Conservation (phyloP, 2,329 filamentous ascomycete species). For the Aspergillus persii region DNA sequence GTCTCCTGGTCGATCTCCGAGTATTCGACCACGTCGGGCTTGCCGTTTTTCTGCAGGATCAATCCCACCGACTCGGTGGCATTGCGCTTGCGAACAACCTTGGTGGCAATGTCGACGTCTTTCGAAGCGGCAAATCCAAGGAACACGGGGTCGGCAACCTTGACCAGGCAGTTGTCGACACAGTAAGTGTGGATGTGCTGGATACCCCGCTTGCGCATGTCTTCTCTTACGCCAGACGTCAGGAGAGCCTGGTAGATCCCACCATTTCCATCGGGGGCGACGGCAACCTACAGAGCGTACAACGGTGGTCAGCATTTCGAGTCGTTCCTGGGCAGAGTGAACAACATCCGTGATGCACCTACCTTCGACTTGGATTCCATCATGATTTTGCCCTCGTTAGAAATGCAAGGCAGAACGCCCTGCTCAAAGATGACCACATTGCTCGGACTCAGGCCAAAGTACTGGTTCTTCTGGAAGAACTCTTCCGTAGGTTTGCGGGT, state of each 20-base stretch:
- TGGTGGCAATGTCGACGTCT: constrained; percentile 92
- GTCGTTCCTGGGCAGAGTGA: background rate
- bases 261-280: constrained; percentile 95
- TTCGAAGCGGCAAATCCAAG: constrained; percentile 88
- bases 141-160: constrained; percentile 95
- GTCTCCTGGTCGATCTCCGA: constrained; percentile 89
- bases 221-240: constrained; percentile 72
- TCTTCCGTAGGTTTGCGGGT: constrained; percentile 88
- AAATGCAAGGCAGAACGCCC: constrained; percentile 93
- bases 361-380: constrained; percentile 84
- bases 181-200: constrained; percentile 97
- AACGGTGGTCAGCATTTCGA: background rate
- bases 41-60: constrained; percentile 91
- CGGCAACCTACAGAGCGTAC: constrained; percentile 60
- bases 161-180: constrained; percentile 98
- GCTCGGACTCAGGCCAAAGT: constrained; percentile 82
- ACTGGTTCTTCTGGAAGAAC: constrained; percentile 86
- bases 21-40: constrained; percentile 97
- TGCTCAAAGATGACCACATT: constrained; percentile 96
- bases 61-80: constrained; percentile 94
- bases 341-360: constrained; percentile 13
- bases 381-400: constrained; percentile 95
- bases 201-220: constrained; percentile 86
- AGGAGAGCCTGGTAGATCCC: constrained; percentile 93
- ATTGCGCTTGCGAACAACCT: constrained; percentile 98